Base-by-base conservation (phyloP, 73 alveolate genomes). In the Paramecium primaurelia region DNA sequence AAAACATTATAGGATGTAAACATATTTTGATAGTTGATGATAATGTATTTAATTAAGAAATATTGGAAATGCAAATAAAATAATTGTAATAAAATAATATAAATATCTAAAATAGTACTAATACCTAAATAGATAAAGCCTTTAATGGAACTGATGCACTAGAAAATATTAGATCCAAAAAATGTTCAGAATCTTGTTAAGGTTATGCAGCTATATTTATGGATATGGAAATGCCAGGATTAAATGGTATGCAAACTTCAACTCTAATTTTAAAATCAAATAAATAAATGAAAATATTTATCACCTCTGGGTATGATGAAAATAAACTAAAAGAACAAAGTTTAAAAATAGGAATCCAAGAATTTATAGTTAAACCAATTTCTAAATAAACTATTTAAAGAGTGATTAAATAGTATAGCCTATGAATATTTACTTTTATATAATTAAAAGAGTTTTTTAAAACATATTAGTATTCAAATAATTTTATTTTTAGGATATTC, bases 161-260 rank as follows among this genome's bases (percentile, higher is more conserved):
- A 22, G 93, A 86, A 20, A 2, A 16, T 26, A 7, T 22, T 11
- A 14, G 26, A 8, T 58, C 71, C 16, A 51, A 44, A 69, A 58
- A 58, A 38, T 80, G 91, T 80, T 44, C 42, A 1, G 58, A 86
- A 44, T 3, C 26, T 10, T 60, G 86, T 86, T 58, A 25, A 60
- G 93, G 93, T 34, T 86, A 86, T 86, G 22, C 10, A 25, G 44
- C 44, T 6, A 86, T 86, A 5, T 60, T 86, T 22, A 86, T 86
- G 93, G 93, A 86, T 58, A 37, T 59, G 34, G 88, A 86, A 69
- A 86, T 86, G 93, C 93, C 93, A 26, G 28, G 30, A 9, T 18
- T 86, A 20, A 20, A 47, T 86, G 93, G 93, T 22, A 3, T 59
- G 34, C 6, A 86, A 58, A 34, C 69, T 26, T 34, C 91, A 28